Conservation (phyloP, 768 basidiomycete genomes). For the Boletus subcaerulescens region DNA sequence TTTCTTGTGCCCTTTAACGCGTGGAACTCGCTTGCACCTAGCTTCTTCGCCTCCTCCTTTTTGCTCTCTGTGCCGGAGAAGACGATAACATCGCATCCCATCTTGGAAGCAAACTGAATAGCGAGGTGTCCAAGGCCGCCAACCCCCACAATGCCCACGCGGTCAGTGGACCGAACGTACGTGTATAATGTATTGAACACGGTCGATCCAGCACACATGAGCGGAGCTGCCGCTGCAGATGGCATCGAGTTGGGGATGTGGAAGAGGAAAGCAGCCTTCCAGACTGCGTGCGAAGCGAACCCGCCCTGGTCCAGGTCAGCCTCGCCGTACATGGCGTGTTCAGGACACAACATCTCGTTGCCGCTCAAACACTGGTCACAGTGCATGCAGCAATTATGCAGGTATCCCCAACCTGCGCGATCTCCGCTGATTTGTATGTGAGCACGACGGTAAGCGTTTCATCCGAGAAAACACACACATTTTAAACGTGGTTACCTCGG, state of each 20-base stretch:
- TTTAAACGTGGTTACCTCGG: slow-evolving; percentile 32
- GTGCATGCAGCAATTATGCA: slow-evolving; percentile 30
- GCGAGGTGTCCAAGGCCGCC: slow-evolving; percentile 31
- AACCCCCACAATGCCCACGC: slow-evolving; percentile 34
- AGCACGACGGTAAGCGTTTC: no score
- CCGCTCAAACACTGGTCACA: slow-evolving; percentile 35
- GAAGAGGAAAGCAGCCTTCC: slow-evolving; percentile 35
- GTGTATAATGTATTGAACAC: slow-evolving; percentile 28
- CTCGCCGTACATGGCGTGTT: slow-evolving; percentile 25
- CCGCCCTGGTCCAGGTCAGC: slow-evolving; percentile 33
- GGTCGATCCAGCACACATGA: slow-evolving; percentile 38
- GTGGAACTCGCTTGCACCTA: slow-evolving; percentile 38
- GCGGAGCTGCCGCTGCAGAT: slow-evolving; percentile 32
- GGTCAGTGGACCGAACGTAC: slow-evolving; percentile 29
- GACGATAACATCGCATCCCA: slow-evolving; percentile 38
- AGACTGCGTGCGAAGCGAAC: slow-evolving; percentile 35
- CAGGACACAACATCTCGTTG: slow-evolving; percentile 28
- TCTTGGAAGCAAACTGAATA: slow-evolving; percentile 22
- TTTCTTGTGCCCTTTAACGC: slow-evolving; percentile 23
- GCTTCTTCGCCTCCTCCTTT: slow-evolving; percentile 30
- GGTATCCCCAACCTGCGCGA: slow-evolving; percentile 31
- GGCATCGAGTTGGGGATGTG: slow-evolving; percentile 31
- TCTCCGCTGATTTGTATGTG: slow-evolving; percentile 6
- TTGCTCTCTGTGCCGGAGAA: slow-evolving; percentile 35
- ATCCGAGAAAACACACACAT: slow-evolving; percentile 20